phyloP scores from a whole-genome alignment of 495 filamentous ascomycete species.

The Aspergillus baeticus region DNA sequence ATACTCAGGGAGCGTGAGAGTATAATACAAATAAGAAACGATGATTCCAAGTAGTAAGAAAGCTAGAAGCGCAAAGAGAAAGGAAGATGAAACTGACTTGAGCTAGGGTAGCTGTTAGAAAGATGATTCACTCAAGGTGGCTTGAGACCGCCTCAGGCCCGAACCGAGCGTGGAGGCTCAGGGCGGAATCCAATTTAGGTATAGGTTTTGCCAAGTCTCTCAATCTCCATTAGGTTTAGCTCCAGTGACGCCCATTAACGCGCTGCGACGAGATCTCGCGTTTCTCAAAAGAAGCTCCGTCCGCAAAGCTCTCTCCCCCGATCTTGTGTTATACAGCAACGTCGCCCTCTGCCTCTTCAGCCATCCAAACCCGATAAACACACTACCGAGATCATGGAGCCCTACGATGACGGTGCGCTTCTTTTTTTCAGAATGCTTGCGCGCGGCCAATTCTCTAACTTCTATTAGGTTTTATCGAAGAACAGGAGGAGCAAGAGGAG shows the following conservation, averaged over 20 bases:
- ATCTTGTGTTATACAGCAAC: constrained; percentile 3
- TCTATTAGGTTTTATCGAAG: constrained; percentile 36
- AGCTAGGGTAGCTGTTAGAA: not conserved
- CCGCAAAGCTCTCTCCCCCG: constrained; percentile 19
- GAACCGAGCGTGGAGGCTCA: not conserved
- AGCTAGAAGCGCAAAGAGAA: constrained; percentile 13
- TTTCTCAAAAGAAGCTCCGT: constrained; percentile 17
- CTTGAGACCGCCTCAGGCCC: not conserved
- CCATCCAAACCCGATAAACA: not conserved
- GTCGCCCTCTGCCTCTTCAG: not conserved
- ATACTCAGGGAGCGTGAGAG: constrained; percentile 18
- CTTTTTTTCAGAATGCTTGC: constrained; percentile 4
- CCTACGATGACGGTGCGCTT: constrained; percentile 39
- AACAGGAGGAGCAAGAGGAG: constrained; percentile 62
- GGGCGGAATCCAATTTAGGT: not conserved
- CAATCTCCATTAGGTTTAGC: constrained; percentile 26
- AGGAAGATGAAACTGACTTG: not conserved
- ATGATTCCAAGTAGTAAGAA: constrained; percentile 15
- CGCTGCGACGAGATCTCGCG: constrained; percentile 28
- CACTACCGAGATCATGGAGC: constrained; percentile 30
- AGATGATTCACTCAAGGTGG: constrained; percentile 11
- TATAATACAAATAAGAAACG: constrained; percentile 16
- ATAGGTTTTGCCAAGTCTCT: constrained; percentile 26
- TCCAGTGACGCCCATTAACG: constrained; percentile 36
- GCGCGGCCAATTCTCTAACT: constrained; percentile 17